Conservation (phyloP, 768 basidiomycete species). For the Guyanaporus albipodus region DNA sequence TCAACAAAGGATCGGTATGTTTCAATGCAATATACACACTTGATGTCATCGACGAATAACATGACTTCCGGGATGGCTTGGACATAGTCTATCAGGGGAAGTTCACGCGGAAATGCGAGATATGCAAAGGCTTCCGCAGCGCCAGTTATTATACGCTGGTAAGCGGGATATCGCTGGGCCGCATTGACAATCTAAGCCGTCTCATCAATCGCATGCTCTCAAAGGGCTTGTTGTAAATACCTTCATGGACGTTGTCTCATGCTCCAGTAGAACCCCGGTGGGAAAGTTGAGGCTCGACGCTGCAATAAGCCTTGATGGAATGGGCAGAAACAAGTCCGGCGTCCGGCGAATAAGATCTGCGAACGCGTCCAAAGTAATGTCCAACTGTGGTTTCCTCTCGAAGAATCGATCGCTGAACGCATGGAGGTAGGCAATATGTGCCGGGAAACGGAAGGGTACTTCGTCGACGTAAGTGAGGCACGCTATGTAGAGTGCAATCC, state of each 20-base stretch:
- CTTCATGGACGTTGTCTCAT: background rate
- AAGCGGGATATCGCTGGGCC: background rate
- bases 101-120: background rate
- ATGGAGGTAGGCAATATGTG: background rate
- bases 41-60: constrained; percentile 24
- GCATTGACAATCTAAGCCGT: background rate
- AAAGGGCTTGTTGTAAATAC: background rate
- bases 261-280: background rate
- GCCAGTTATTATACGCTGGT: background rate
- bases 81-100: background rate
- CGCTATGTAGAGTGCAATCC: background rate
- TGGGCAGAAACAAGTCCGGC: background rate
- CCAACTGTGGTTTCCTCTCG: background rate
- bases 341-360: background rate
- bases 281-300: background rate
- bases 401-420: background rate
- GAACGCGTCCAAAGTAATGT: background rate
- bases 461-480: background rate
- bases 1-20: background rate
- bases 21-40: constrained; percentile 26
- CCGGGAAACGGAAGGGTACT: background rate
- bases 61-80: background rate
- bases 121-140: background rate
- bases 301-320: background rate
- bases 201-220: background rate